phyloP scores from a whole-genome alignment of 495 filamentous ascomycete species.

The Cercophora samala region DNA sequence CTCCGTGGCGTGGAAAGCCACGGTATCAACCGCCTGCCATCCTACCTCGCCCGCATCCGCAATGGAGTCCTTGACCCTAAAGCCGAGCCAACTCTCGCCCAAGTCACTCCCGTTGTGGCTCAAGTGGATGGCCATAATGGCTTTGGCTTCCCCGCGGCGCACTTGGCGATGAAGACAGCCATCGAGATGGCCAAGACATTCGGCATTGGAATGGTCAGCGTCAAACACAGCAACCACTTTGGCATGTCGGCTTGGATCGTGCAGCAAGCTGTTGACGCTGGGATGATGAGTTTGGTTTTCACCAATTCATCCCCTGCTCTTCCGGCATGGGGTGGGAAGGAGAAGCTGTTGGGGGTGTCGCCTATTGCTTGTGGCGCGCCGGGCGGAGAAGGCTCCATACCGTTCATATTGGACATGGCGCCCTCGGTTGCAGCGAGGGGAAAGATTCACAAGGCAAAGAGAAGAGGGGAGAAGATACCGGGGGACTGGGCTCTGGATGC shows the following conservation, averaged over 20 bases:
- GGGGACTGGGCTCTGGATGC: constrained; percentile 69
- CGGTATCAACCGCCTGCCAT: constrained; percentile 71
- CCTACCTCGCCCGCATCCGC: constrained; percentile 67
- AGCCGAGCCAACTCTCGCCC: constrained; percentile 52
- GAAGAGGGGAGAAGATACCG: constrained; percentile 71
- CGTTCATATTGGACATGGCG: constrained; percentile 78
- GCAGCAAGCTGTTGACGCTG: constrained; percentile 66
- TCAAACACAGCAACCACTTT: constrained; percentile 76
- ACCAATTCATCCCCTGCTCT: constrained; percentile 75
- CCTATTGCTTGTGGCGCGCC: constrained; percentile 77
- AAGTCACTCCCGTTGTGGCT: constrained; percentile 65
- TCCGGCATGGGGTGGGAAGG: constrained; percentile 66
- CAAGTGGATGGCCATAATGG: constrained; percentile 62
- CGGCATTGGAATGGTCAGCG: constrained; percentile 69
- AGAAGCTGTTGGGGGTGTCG: constrained; percentile 69
- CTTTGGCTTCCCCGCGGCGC: constrained; percentile 70
- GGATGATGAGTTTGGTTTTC: constrained; percentile 74
- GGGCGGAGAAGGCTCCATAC: constrained; percentile 36
- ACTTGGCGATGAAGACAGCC: constrained; percentile 59
- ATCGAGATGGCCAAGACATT: constrained; percentile 60
- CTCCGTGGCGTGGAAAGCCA: constrained; percentile 77
- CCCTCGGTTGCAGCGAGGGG: constrained; percentile 68
- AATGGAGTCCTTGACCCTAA: constrained; percentile 58
- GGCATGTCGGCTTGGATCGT: constrained; percentile 79
- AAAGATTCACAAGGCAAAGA: constrained; percentile 70